Base-by-base conservation (phyloP, 2,329 filamentous ascomycete genomes). In the Nemania sp. region DNA sequence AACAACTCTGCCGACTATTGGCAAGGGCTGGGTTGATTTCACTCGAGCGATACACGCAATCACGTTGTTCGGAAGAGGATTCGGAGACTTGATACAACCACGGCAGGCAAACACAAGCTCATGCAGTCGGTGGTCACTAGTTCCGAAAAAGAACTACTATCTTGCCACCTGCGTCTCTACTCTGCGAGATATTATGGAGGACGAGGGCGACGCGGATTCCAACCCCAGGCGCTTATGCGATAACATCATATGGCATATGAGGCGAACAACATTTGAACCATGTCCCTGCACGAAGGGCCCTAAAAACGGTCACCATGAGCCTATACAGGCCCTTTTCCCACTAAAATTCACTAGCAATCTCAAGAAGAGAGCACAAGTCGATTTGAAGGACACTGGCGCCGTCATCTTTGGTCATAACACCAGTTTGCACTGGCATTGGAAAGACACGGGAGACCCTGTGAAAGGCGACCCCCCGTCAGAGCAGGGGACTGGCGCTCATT, bases 31-130 rank as follows among this genome's bases (percentile, higher is more conserved):
- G 79, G 32, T 58, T 15, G 62, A 54, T 24, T 53, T 65, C n/a
- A 73, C 71, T 2, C 66, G 75, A 61, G 68, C 73, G 8, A 71
- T 78, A 2, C 55, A 73, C 35, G 75, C 71, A 15, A 53, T 73
- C 22, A 71, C 70, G 2, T 53, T 75, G 0, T 72, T 75, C 15
- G 72, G 73, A n/a, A 53, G 27, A 18, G 66, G 68, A 0, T 75
- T 74, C 35, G 72, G 72, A 1, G 72, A 73, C 1, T 57, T 75
- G 2, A 65, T 73, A 7, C 24, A 38, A 10, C 69, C 66, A 24
- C 20, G 35, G 18, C 15, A 43, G 15, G n/a, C 15, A 4, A n/a
- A 38, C 5, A 10, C 8, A 3, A 13, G 24, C 18, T 11, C 24
- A 3, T 62, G 49, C 5, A 1, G 10, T 32, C 6, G 8, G 15